Evolutionary conservation across 1,284 basidiomycete species (phyloP).

Genomic region (Dichomitus squalens): DNA sequence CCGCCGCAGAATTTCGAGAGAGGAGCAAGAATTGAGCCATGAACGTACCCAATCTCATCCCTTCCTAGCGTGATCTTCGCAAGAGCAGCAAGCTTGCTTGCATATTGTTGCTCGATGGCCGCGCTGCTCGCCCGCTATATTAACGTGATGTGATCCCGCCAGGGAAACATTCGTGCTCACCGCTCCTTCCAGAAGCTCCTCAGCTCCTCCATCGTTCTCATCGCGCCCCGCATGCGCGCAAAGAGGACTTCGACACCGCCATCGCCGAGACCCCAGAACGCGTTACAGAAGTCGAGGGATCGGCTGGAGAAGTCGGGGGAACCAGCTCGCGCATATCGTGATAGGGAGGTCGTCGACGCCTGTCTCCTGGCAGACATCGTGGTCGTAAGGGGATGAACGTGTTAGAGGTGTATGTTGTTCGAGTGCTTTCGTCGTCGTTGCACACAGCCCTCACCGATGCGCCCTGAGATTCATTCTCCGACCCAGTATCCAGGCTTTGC

Average conservation of each 20-base stretch:
- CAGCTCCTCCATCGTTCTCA: conserved; percentile 89
- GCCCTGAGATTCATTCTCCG: neutral
- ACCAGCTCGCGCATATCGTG: conserved; percentile 60
- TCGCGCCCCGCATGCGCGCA: conserved; percentile 83
- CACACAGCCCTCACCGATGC: neutral
- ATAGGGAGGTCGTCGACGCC: conserved; percentile 73
- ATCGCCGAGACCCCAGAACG: conserved; percentile 91
- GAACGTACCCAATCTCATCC: conserved; percentile 87
- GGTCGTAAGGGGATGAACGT: conserved; percentile 13
- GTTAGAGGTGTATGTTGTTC: neutral
- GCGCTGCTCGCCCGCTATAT: conserved; percentile 49
- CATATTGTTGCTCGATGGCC: conserved; percentile 93
- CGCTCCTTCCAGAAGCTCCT: conserved; percentile 89
- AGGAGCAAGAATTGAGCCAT: neutral
- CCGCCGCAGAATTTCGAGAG: too few species aligned
- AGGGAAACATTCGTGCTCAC: conserved; percentile 41
- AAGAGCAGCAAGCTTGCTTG: conserved; percentile 84
- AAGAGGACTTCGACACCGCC: conserved; percentile 91
- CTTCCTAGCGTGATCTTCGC: conserved; percentile 78
- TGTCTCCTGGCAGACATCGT: conserved; percentile 53
- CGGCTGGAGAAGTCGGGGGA: conserved; percentile 52
- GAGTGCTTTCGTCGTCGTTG: neutral
- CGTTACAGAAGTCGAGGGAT: conserved; percentile 90
- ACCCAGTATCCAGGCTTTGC: neutral
- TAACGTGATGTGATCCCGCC: neutral